phyloP scores from a whole-genome alignment of 2,329 filamentous ascomycete species.

The Amauroascus verrucosus region DNA sequence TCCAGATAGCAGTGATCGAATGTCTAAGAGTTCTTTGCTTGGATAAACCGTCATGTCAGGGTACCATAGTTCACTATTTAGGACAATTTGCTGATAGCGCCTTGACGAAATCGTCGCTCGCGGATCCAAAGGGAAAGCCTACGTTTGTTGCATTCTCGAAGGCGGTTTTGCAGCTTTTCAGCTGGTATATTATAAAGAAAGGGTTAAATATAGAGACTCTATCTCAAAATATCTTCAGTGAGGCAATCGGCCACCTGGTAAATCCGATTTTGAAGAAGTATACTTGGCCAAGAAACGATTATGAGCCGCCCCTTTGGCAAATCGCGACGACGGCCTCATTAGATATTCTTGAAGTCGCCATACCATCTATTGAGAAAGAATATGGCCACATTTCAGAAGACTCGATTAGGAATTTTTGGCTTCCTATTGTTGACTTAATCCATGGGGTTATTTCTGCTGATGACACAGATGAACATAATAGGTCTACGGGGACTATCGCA shows the following conservation, averaged over 20 bases:
- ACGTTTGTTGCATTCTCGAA: conserved; percentile 89
- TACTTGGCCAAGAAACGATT: conserved; percentile 60
- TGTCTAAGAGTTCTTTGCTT: conserved; percentile 29
- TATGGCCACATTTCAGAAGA: conserved; percentile 23
- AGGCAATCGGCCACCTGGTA: conserved; percentile 56
- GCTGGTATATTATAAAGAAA: conserved; percentile 32
- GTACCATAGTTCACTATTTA: conserved; percentile 37
- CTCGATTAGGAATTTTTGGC: conserved; percentile 56
- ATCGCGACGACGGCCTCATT: conserved; percentile 64
- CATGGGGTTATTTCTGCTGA: conserved; percentile 61
- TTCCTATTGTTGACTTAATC: conserved; percentile 52
- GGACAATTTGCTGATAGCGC: conserved; percentile 60
- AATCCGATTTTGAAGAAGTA: conserved; percentile 72
- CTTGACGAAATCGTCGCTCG: conserved; percentile 30
- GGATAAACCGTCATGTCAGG: conserved; percentile 31
- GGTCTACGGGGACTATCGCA: conserved; percentile 40
- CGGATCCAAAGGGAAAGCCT: conserved; percentile 44
- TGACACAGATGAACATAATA: conserved; percentile 39
- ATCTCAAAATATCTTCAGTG: conserved; percentile 53
- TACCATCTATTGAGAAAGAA: conserved; percentile 49
- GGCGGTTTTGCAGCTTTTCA: conserved; percentile 60
- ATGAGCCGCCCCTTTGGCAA: conserved; percentile 64
- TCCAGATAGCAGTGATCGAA: conserved; percentile 28
- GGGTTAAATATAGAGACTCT: conserved; percentile 57
- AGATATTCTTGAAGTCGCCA: conserved; percentile 54